A percentile compares a stretch with the other conserved stretches of the same genome.
These are phyloP conservation scores for Babesia bovis DNA, from an alignment of 169 alveolate genomes.

Conservation along the genomic window DNA sequence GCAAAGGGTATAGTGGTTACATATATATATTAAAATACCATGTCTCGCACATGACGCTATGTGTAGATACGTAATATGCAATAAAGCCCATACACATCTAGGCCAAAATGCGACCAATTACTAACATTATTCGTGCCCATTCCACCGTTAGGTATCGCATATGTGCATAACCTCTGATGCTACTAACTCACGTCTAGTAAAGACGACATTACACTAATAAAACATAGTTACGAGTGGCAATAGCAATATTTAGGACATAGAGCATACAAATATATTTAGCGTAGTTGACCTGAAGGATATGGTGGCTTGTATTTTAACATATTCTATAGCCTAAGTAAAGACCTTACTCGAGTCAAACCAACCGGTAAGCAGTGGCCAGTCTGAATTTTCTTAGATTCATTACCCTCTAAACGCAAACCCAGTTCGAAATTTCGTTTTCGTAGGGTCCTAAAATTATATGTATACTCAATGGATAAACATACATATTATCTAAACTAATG, in stretches of 20 bases:
- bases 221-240: no score
- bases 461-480: not conserved
- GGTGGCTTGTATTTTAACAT: not conserved
- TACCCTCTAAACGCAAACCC: not conserved
- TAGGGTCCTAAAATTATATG: not conserved
- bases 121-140: no score
- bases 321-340: slow-evolving; percentile 15
- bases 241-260: not conserved
- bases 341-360: slow-evolving; percentile 10
- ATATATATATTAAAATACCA: no score
- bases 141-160: no score
- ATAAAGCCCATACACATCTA: no score
- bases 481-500: slow-evolving; percentile 28
- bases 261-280: not conserved
- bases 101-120: no score
- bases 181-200: not conserved
- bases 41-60: no score
- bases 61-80: no score
- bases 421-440: slow-evolving; percentile 17
- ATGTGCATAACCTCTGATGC: not conserved
- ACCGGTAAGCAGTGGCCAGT: slow-evolving; percentile 21
- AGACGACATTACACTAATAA: not conserved
- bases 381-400: not conserved
- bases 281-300: not conserved
- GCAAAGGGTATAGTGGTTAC: no score